These are phyloP conservation scores for Melocanna baccifera DNA, from an alignment of 176 grass and related monocot genomes.

Conservation along the genomic window DNA sequence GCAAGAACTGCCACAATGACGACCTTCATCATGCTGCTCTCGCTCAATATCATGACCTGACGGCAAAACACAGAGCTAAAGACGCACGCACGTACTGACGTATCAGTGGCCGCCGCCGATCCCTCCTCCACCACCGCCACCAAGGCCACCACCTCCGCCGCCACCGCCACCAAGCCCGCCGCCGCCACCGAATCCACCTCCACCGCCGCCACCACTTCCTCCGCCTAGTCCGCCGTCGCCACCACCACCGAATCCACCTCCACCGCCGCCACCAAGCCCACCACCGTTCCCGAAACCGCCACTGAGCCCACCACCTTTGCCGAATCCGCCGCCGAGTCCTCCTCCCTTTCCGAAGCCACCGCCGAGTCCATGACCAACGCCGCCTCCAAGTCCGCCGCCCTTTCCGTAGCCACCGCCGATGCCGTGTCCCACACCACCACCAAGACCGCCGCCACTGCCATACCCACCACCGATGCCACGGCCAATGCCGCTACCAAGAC, in stretches of 20 bases:
- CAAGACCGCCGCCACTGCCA: constrained; percentile 10
- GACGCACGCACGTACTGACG: neutral
- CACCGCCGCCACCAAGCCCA: neutral
- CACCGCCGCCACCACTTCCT: constrained; percentile 6
- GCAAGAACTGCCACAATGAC: neutral
- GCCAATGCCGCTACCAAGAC: neutral
- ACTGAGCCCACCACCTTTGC: neutral
- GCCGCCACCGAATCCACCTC: constrained; percentile 9
- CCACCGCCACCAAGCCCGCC: constrained; percentile 24
- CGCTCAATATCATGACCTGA: too few species aligned
- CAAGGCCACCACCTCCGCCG: neutral
- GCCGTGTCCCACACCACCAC: constrained; percentile 15
- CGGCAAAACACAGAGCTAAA: too few species aligned
- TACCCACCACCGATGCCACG: neutral
- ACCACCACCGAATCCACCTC: neutral
- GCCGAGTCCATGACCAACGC: constrained; percentile 18
- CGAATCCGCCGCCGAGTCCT: neutral
- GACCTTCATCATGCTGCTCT: neutral
- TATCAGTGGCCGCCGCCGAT: constrained; percentile 25
- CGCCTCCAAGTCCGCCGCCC: constrained; percentile 7
- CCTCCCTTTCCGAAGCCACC: constrained; percentile 17
- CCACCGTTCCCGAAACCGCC: neutral
- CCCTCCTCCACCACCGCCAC: constrained; percentile 5
- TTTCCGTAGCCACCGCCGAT: constrained; percentile 16
- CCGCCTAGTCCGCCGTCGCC: neutral